Conservation (phyloP, 345 rosid species). For the Reutealis trisperma region DNA sequence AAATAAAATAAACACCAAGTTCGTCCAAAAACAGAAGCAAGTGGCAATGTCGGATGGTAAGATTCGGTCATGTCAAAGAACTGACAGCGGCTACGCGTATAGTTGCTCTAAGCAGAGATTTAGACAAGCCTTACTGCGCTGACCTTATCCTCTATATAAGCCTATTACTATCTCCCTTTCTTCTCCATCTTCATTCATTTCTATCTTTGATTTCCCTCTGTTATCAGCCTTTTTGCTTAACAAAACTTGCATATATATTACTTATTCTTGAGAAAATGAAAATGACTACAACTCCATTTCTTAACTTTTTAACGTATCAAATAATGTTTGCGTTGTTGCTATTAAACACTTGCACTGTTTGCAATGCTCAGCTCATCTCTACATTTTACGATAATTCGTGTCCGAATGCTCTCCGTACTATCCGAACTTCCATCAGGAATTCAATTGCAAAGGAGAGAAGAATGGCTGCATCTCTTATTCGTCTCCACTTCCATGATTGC, state of each 20-base stretch:
- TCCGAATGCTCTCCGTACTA: constrained; percentile 16
- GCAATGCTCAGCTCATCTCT: constrained; percentile 15
- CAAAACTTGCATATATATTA: no score
- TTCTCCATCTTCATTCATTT: not conserved
- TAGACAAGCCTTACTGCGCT: not conserved
- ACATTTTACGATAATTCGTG: constrained; percentile 8
- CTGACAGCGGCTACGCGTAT: not conserved
- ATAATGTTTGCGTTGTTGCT: not conserved
- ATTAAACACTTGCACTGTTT: not conserved
- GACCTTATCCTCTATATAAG: not conserved
- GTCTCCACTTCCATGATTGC: constrained; percentile 22
- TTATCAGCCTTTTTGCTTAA: not conserved
- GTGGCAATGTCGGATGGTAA: not conserved
- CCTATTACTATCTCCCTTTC: not conserved
- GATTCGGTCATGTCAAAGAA: not conserved
- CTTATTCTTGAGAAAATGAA: no score
- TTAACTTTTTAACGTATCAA: not conserved
- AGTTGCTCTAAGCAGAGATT: not conserved
- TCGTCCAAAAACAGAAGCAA: not conserved
- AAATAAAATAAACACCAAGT: not conserved
- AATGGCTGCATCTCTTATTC: constrained; percentile 28
- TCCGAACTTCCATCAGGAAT: constrained; percentile 9
- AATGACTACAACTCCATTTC: not conserved
- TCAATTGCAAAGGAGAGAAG: constrained; percentile 15
- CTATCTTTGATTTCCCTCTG: not conserved